Percentiles rank a stretch among this genome's conserved stretches.
Evolutionary conservation across 257 asterid species (phyloP).

Genomic region (Ilex asprella): DNA sequence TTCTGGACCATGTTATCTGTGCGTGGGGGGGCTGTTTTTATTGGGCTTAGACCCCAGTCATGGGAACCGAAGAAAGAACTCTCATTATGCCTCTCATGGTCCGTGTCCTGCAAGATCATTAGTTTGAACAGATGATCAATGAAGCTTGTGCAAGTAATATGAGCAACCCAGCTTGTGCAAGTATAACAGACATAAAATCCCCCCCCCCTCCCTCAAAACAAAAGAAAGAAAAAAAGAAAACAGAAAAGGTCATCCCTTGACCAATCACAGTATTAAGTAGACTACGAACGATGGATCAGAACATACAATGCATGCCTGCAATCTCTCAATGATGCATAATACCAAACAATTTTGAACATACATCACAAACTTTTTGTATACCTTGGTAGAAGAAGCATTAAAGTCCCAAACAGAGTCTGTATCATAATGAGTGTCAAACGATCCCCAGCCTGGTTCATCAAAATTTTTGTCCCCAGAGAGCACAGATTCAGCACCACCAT

Average conservation of each 20-base stretch:
- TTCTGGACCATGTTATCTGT: constrained; percentile 18
- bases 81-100: constrained; percentile 31
- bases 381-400: constrained; percentile 48
- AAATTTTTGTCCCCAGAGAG: constrained; percentile 36
- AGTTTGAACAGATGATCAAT: constrained; percentile 8
- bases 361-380: constrained; percentile 15
- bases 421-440: constrained; percentile 61
- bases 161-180: background rate
- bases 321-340: no score
- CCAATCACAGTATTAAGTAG: background rate
- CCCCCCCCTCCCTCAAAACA: background rate
- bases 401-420: constrained; percentile 61
- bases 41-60: constrained; percentile 78
- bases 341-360: background rate
- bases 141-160: background rate
- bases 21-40: constrained; percentile 43
- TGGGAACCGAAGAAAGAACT: constrained; percentile 54
- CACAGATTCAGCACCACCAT: constrained; percentile 25
- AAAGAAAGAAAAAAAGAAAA: no score
- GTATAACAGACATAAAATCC: background rate
- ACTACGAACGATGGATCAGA: background rate
- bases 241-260: background rate
- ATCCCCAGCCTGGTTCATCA: constrained; percentile 76
- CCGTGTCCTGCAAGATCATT: constrained; percentile 45
- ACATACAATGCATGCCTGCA: no score